Conservation (phyloP, 2,329 filamentous ascomycete species). For the Nemania diffusa region DNA sequence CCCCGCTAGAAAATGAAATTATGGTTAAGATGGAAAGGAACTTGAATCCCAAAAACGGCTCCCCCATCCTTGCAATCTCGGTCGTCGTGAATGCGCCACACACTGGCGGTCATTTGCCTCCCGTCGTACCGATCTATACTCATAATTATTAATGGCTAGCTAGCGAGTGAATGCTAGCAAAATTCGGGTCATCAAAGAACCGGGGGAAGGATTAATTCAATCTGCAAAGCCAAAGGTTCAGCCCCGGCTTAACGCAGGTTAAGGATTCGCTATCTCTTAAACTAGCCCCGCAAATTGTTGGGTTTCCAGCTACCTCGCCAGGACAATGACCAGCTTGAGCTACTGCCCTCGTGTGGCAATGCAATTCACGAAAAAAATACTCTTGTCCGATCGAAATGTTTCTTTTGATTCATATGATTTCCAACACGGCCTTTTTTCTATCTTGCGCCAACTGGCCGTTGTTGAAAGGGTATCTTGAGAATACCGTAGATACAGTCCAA, state of each 20-base stretch:
- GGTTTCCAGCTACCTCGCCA: background rate
- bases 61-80: no score
- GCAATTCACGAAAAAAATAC: background rate
- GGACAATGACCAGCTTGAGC: background rate
- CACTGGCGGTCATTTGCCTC: no score
- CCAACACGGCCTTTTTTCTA: background rate
- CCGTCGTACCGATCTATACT: background rate
- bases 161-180: background rate
- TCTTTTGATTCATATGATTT: constrained; percentile 1
- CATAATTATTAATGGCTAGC: background rate
- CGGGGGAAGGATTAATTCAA: background rate
- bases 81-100: no score
- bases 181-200: background rate
- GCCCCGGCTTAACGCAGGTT: background rate
- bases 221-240: background rate
- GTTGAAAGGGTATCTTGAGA: constrained; percentile 50
- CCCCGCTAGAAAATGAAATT: no score
- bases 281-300: background rate
- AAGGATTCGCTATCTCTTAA: background rate
- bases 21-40: no score
- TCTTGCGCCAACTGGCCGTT: constrained; percentile 39
- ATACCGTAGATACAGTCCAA: constrained; percentile 7
- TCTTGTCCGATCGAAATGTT: constrained; percentile 5
- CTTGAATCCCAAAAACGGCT: no score
- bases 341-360: background rate